Evolutionary conservation across 768 basidiomycete species (phyloP).

Genomic region (Naematelia encephala): DNA sequence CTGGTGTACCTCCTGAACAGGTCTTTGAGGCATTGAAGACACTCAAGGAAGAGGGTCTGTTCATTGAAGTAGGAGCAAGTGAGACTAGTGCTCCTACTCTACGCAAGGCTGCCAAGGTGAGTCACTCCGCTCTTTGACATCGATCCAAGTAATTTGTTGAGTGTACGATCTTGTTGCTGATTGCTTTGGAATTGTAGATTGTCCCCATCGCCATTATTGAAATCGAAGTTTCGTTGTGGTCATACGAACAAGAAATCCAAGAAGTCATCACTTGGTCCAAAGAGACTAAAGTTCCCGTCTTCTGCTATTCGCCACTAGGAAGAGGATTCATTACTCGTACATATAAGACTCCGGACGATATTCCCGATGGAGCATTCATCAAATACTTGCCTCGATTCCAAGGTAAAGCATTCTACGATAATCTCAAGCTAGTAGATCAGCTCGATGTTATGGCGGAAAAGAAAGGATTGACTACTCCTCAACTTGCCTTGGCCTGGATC

Average conservation of each 20-base stretch:
- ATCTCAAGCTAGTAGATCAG: slow-evolving; percentile 54
- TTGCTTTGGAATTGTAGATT: too few species aligned
- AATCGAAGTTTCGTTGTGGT: slow-evolving; percentile 66
- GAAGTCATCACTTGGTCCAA: slow-evolving; percentile 58
- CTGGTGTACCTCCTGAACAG: slow-evolving; percentile 56
- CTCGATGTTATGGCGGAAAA: slow-evolving; percentile 53
- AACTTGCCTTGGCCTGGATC: slow-evolving; percentile 54
- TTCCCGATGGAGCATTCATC: slow-evolving; percentile 55
- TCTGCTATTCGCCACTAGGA: slow-evolving; percentile 61
- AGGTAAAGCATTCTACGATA: slow-evolving; percentile 54
- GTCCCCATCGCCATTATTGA: slow-evolving; percentile 62
- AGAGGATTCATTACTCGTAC: slow-evolving; percentile 50
- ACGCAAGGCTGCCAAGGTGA: slow-evolving; percentile 51
- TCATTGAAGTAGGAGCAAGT: slow-evolving; percentile 47
- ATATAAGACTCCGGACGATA: slow-evolving; percentile 47
- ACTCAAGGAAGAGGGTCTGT: slow-evolving; percentile 59
- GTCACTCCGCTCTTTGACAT: slow-evolving; percentile 20
- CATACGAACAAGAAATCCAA: slow-evolving; percentile 58
- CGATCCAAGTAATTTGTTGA: too few species aligned
- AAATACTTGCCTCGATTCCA: slow-evolving; percentile 54
- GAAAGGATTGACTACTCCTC: slow-evolving; percentile 53
- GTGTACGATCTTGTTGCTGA: too few species aligned
- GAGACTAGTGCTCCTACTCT: slow-evolving; percentile 53
- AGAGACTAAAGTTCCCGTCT: slow-evolving; percentile 61
- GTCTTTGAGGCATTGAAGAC: slow-evolving; percentile 52